Conservation (phyloP, 2,329 filamentous ascomycete species). For the Laburnicola sp. region DNA sequence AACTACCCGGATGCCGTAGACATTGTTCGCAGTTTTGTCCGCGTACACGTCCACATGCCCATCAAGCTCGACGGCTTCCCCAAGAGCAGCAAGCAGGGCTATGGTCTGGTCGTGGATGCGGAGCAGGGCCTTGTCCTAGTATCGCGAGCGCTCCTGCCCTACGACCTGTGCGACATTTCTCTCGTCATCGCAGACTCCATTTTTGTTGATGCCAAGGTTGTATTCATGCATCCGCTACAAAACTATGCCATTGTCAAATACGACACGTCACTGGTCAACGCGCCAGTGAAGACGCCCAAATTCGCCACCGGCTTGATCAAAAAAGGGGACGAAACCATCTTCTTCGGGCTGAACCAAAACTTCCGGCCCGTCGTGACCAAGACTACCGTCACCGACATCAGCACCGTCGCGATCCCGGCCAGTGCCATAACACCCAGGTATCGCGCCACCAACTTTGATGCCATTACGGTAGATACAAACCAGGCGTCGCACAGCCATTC, state of each 20-base stretch:
- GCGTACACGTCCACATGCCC: constrained; percentile 89
- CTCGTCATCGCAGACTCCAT: constrained; percentile 97
- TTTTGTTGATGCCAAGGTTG: constrained; percentile 87
- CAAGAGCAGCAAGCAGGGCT: constrained; percentile 89
- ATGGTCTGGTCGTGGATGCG: constrained; percentile 95
- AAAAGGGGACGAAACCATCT: constrained; percentile 91
- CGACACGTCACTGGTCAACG: constrained; percentile 88
- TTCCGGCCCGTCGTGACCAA: constrained; percentile 90
- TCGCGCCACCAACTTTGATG: constrained; percentile 91
- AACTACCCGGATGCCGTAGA: constrained; percentile 89
- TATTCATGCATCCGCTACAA: constrained; percentile 94
- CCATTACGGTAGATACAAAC: constrained; percentile 93
- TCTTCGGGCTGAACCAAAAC: constrained; percentile 98
- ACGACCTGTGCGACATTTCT: constrained; percentile 94
- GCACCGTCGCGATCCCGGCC: constrained; percentile 92
- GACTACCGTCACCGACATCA: constrained; percentile 95
- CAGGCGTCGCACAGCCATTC: constrained; percentile 90
- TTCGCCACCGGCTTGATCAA: constrained; percentile 81
- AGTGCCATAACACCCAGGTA: constrained; percentile 91
- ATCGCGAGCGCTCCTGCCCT: constrained; percentile 90
- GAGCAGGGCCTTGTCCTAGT: constrained; percentile 94
- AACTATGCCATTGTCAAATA: constrained; percentile 97
- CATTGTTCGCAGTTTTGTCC: constrained; percentile 91
- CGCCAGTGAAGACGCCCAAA: constrained; percentile 85
- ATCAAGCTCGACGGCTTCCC: constrained; percentile 98